Percentiles rank a stretch among this genome's conserved stretches.
Conservation (phyloP, 192 early-diverging fungal species). For the Umbelopsis isabellina region DNA sequence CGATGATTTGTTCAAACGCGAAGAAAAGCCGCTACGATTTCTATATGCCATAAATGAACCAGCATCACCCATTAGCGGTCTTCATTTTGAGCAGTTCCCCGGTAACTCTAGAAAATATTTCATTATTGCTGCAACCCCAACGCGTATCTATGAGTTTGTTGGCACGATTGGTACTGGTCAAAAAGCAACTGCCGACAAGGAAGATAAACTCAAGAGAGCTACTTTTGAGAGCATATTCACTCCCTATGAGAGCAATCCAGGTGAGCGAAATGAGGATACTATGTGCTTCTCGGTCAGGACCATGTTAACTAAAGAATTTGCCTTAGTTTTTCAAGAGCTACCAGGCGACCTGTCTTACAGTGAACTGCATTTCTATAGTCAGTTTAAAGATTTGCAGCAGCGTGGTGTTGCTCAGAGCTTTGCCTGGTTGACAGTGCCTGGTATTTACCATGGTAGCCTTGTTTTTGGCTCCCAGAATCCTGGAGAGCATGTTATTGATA, state of each 20-base stretch:
- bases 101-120: constrained; percentile 73
- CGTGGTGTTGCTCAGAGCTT: constrained; percentile 76
- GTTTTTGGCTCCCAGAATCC: constrained; percentile 72
- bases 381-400: constrained; percentile 66
- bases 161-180: constrained; percentile 57
- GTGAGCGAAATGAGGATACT: constrained; percentile 35
- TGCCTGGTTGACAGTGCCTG: constrained; percentile 90
- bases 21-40: constrained; percentile 77
- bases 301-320: too few relatives aligned
- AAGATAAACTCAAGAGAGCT: constrained; percentile 54
- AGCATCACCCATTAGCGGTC: constrained; percentile 71
- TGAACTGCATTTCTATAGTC: constrained; percentile 71
- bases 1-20: constrained; percentile 82
- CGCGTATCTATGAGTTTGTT: constrained; percentile 91
- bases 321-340: constrained; percentile 58
- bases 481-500: constrained; percentile 82
- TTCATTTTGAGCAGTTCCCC: constrained; percentile 84
- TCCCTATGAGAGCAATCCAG: constrained; percentile 67
- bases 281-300: too few relatives aligned
- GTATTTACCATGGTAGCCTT: constrained; percentile 86
- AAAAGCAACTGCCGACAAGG: constrained; percentile 17
- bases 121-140: constrained; percentile 81
- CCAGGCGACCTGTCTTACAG: constrained; percentile 59
- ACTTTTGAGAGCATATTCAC: constrained; percentile 83
- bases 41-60: constrained; percentile 74